Conservation (phyloP, 306 rosid species). For the Herpetospermum pedunculosum region DNA sequence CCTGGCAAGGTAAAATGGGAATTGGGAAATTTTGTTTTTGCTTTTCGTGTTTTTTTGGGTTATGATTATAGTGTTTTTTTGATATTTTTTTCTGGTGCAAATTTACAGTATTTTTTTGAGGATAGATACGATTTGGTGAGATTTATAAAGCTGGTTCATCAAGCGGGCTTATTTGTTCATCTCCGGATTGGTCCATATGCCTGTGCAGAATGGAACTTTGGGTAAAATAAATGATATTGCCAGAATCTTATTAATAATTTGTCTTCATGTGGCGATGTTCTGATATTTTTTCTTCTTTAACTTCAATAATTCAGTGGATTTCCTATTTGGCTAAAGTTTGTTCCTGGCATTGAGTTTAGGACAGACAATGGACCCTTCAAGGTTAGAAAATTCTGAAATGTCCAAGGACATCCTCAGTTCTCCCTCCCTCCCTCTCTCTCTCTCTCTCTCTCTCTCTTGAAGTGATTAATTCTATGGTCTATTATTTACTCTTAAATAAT, state of each 20-base stretch:
- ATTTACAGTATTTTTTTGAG: slow-evolving; percentile 63
- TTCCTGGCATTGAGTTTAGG: slow-evolving; percentile 71
- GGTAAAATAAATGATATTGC: slow-evolving; percentile 30
- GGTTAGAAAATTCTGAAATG: slow-evolving; percentile 25
- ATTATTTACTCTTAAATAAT: not conserved
- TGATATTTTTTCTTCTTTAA: not conserved
- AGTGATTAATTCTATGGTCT: too few species aligned
- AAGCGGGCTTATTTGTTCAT: slow-evolving; percentile 82
- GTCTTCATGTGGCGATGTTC: not conserved
- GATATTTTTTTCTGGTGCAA: not conserved
- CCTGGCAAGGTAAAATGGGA: slow-evolving; percentile 49
- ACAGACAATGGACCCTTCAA: slow-evolving; percentile 84
- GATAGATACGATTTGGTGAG: slow-evolving; percentile 77
- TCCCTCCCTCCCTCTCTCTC: too few species aligned
- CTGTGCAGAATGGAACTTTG: slow-evolving; percentile 96
- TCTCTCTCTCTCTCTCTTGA: too few species aligned
- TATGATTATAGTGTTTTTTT: slow-evolving; percentile 1
- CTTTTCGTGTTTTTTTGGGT: not conserved
- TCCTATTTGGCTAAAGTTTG: slow-evolving; percentile 89
- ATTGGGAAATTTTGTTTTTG: not conserved
- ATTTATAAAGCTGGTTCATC: slow-evolving; percentile 73
- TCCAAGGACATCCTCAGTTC: not conserved
- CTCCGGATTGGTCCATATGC: slow-evolving; percentile 80
- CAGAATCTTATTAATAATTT: not conserved
- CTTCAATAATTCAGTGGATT: slow-evolving; percentile 54